phyloP scores from a whole-genome alignment of 2,329 filamentous ascomycete genomes.

The Cladophialophora chaetospira region DNA sequence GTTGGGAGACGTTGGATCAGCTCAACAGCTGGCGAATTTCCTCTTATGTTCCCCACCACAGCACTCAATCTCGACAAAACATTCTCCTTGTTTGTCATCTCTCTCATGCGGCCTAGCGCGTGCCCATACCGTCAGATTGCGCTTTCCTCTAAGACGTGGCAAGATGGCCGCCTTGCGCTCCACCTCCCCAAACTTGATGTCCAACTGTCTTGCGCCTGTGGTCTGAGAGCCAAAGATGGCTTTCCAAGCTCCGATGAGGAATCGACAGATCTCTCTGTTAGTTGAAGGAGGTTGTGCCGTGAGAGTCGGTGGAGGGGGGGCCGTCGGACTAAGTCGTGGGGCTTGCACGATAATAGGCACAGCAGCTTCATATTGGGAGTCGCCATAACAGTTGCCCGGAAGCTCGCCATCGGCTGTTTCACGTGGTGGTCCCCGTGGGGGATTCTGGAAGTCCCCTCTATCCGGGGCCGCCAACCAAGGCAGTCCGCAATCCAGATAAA shows the following conservation, averaged over 20 bases:
- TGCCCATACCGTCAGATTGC: slow-evolving; percentile 17
- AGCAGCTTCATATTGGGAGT: neutral
- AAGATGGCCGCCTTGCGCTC: slow-evolving; percentile 7
- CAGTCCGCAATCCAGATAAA: slow-evolving; percentile 27
- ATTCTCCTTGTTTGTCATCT: slow-evolving; percentile 22
- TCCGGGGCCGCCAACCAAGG: neutral
- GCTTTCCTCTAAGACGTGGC: neutral
- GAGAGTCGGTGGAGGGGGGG: too few species aligned
- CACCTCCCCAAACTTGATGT: slow-evolving; percentile 32
- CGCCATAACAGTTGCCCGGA: slow-evolving; percentile 6
- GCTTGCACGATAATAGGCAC: neutral
- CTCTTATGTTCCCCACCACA: slow-evolving; percentile 19
- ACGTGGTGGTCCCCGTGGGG: neutral
- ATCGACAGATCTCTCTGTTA: slow-evolving; percentile 12
- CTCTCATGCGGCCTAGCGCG: slow-evolving; percentile 24
- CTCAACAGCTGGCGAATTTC: slow-evolving; percentile 13
- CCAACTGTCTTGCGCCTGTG: slow-evolving; percentile 17
- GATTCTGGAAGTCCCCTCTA: too few species aligned
- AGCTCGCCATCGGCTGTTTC: neutral
- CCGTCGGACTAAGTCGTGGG: too few species aligned
- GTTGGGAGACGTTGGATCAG: neutral
- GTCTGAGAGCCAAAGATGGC: slow-evolving; percentile 20
- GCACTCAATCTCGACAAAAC: slow-evolving; percentile 19
- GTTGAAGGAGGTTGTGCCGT: slow-evolving; percentile 13
- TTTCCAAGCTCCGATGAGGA: slow-evolving; percentile 22